Evolutionary conservation across 768 basidiomycete genomes (phyloP).

Genomic region (Suillus bovinus): DNA sequence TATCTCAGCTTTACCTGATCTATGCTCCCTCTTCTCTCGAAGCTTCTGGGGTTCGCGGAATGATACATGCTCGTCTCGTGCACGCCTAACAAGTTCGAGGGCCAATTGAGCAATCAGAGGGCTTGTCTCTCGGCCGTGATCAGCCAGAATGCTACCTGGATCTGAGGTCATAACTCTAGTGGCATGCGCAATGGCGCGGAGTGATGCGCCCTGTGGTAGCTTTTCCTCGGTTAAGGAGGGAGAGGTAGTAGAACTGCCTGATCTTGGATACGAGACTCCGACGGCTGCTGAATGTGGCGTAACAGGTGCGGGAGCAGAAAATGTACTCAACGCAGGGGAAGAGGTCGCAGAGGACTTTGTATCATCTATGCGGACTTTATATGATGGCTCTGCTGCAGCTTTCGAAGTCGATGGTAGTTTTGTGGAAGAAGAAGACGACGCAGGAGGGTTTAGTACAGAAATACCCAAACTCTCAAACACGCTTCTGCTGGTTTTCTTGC

Average conservation of each 20-base stretch:
- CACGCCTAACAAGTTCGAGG: constrained; percentile 63
- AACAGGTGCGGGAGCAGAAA: constrained; percentile 20
- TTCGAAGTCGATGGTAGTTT: constrained; percentile 23
- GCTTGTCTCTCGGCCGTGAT: constrained; percentile 65
- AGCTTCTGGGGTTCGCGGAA: constrained; percentile 38
- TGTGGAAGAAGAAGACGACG: constrained; percentile 27
- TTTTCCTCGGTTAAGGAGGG: constrained; percentile 29
- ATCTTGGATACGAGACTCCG: constrained; percentile 19
- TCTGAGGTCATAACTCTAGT: constrained; percentile 88
- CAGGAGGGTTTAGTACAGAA: constrained; percentile 57
- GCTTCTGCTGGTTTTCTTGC: constrained; percentile 55
- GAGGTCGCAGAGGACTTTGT: constrained; percentile 16
- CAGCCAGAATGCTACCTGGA: constrained; percentile 69
- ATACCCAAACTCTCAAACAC: constrained; percentile 75
- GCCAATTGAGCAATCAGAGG: constrained; percentile 64
- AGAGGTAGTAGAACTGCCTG: constrained; percentile 31
- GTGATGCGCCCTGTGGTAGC: constrained; percentile 57
- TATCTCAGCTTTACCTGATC: constrained; percentile 28
- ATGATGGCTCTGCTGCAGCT: background rate
- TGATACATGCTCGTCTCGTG: constrained; percentile 62
- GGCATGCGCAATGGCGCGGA: constrained; percentile 79
- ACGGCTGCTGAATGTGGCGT: constrained; percentile 32
- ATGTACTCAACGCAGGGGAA: constrained; percentile 20
- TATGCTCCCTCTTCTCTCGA: constrained; percentile 47
- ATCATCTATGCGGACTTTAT: constrained; percentile 13